These are phyloP conservation scores for Wallacemonas sp. DNA, from an alignment of 208 protist species.

Conservation along the genomic window DNA sequence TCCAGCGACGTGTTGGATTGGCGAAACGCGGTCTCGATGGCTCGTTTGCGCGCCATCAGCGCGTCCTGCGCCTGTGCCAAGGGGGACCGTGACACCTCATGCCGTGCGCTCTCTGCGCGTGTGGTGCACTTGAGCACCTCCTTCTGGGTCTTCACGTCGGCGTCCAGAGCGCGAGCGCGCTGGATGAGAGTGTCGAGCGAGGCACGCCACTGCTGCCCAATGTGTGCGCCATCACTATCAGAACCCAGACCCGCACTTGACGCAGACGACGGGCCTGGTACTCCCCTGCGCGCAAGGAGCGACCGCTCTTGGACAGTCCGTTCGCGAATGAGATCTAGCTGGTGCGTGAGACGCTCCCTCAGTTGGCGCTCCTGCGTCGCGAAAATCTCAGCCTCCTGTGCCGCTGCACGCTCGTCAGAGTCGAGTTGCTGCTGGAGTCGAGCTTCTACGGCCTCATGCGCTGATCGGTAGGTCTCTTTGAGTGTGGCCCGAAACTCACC, in stretches of 20 bases:
- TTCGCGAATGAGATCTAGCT: slow-evolving; percentile 18
- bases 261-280: not conserved
- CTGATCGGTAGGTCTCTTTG: not conserved
- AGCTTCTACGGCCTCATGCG: not conserved
- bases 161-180: not conserved
- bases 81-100: too few species aligned
- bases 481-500: slow-evolving; percentile 8
- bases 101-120: too few species aligned
- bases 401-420: not conserved
- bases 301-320: slow-evolving; percentile 17
- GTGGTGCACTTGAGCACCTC: not conserved
- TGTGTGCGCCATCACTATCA: not conserved
- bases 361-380: slow-evolving; percentile 15
- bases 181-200: not conserved
- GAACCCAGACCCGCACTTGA: not conserved
- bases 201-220: not conserved
- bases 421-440: not conserved
- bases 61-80: not conserved
- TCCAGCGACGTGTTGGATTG: slow-evolving; percentile 20
- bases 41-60: slow-evolving; percentile 6
- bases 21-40: slow-evolving; percentile 20
- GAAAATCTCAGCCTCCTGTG: not conserved
- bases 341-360: not conserved
- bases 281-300: not conserved
- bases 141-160: not conserved